Percentiles rank a stretch among this genome's conserved stretches.
phyloP scores from a whole-genome alignment of 2,329 filamentous ascomycete species.

The Tricladium varicosporioides region DNA sequence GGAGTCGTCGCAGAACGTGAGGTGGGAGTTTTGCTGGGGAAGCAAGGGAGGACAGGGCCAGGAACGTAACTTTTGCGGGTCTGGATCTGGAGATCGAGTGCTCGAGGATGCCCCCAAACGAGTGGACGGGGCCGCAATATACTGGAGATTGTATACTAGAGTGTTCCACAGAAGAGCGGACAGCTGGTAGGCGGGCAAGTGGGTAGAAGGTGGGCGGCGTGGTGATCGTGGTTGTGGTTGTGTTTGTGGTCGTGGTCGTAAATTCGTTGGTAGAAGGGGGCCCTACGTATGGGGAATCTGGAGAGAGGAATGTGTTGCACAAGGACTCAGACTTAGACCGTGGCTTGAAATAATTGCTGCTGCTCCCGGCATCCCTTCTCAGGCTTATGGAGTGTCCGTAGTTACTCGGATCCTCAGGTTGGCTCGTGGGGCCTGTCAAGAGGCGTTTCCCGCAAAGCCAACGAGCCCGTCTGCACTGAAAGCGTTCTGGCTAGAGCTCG shows the following conservation, averaged over 20 bases:
- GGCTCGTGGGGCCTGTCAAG: neutral
- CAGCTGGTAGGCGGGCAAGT: neutral
- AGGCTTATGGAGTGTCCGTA: neutral
- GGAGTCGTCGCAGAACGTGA: constrained; percentile 12
- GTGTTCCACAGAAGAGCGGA: neutral
- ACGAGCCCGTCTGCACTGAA: too few species aligned
- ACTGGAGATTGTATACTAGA: neutral
- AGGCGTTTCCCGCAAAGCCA: too few species aligned
- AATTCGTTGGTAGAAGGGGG: neutral
- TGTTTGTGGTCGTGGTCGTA: neutral
- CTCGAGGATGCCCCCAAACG: neutral
- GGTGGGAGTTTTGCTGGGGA: constrained; percentile 23
- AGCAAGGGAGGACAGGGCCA: constrained; percentile 26
- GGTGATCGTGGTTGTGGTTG: neutral
- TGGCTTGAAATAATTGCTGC: neutral
- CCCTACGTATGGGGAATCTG: neutral
- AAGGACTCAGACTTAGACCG: neutral
- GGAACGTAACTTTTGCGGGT: constrained; percentile 26
- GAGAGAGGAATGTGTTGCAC: neutral
- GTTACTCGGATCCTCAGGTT: neutral
- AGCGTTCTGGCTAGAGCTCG: too few species aligned
- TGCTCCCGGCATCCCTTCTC: neutral
- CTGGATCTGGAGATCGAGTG: constrained; percentile 12
- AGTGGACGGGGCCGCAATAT: neutral
- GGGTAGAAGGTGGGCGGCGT: neutral